Evolutionary conservation across 768 basidiomycete species (phyloP).

Genomic region (Auricularia heimuer): DNA sequence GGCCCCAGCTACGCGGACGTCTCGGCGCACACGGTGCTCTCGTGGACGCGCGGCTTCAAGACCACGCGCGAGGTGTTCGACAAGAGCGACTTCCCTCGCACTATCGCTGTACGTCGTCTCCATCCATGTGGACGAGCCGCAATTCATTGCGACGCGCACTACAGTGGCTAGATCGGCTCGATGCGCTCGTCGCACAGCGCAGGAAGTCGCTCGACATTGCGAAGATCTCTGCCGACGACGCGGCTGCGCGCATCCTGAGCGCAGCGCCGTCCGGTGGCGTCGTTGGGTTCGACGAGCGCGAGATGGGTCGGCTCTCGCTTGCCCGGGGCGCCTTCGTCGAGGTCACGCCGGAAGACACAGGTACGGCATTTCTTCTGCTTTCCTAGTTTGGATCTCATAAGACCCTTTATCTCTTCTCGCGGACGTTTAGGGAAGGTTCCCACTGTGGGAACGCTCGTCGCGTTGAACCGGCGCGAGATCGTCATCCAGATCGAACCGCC

Average conservation of each 20-base stretch:
- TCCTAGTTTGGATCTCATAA: background rate
- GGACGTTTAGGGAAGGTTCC: background rate
- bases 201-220: slow-evolving; percentile 17
- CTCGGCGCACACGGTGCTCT: slow-evolving; percentile 38
- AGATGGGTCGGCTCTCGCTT: slow-evolving; percentile 35
- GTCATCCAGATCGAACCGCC: background rate
- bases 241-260: slow-evolving; percentile 32
- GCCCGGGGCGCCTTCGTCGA: slow-evolving; percentile 29
- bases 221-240: slow-evolving; percentile 30
- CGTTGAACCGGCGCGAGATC: background rate
- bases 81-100: slow-evolving; percentile 27
- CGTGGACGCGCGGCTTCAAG: slow-evolving; percentile 34
- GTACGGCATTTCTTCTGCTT: slow-evolving; percentile 18
- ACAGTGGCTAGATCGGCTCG: slow-evolving; percentile 41
- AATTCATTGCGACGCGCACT: background rate
- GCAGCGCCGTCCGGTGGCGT: slow-evolving; percentile 23
- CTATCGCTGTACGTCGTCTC: slow-evolving; percentile 27
- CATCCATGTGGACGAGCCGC: background rate
- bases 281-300: slow-evolving; percentile 37
- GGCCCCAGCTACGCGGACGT: slow-evolving; percentile 43
- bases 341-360: slow-evolving; percentile 40
- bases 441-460: background rate
- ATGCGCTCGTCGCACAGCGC: slow-evolving; percentile 25
- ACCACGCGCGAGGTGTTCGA: slow-evolving; percentile 30
- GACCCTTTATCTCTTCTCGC: no score